Evolutionary conservation across 163 green algal genomes (phyloP), one percentile per base, ranked within the genome.

Genomic region (Volvox carteri): DNA sequence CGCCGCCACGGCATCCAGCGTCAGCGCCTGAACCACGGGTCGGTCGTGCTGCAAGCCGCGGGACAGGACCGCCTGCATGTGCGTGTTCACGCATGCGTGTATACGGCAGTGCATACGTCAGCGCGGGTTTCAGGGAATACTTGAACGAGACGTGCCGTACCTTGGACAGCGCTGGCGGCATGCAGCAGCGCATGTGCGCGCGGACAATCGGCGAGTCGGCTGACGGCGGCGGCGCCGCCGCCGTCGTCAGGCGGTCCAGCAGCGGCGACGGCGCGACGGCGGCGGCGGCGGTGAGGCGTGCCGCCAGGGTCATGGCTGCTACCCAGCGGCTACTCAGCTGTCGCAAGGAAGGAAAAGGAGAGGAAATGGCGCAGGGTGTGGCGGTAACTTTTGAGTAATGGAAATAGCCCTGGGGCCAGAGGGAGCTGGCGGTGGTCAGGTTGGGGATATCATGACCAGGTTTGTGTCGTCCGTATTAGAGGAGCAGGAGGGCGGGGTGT

Each of bases 11-110:
- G 87, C 77, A 68, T 86, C 70, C 37, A 93, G 58, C 68, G 67
- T 85, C 11, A 86, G 83, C 21, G 78, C 72, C 78, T 86, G 78
- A 25, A 91, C 62, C 1, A 78, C 67, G 37, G 84, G 68, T 60
- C 42, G 75, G 35, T 44, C 11, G 78, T 93, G 90, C 90, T 93
- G 90, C 50, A 92, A 18, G 42, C 90, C 90, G 19, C 90, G 90
- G 2, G 90, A 92, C 50, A 93, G 84, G 19, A 89, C 46, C 4
- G 80, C 84, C 87, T 92, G 90, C 54, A 74, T 21, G 14, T 44
- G n/a, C 3, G 28, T 41, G 62, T 41, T 37, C 62, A 28, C n/a
- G 62, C 12, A 65, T 42, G 62, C 16, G 62, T 21, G 4, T 3
- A 41, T 41, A 28, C 16, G 14, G 7, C 62, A 74, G 62, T 12